phyloP scores from a whole-genome alignment of 805 yeast genomes.

The Teunomyces funiuensis region DNA sequence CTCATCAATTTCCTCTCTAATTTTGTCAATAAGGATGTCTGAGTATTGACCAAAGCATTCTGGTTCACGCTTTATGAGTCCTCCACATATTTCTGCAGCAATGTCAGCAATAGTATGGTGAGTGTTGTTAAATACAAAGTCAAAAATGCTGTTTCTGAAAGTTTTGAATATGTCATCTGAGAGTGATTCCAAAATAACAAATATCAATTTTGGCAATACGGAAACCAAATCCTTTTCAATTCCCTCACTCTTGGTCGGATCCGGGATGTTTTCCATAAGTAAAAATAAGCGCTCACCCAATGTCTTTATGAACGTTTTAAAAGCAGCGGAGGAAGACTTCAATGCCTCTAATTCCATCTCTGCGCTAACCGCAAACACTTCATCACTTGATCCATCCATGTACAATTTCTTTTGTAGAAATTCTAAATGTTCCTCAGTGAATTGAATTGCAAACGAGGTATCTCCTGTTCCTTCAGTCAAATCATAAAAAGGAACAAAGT shows the following conservation, averaged over 20 bases:
- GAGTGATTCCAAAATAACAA: slow-evolving; percentile 50
- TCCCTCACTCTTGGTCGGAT: slow-evolving; percentile 49
- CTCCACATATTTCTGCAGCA: slow-evolving; percentile 70
- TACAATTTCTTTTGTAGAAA: slow-evolving; percentile 48
- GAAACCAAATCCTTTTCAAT: slow-evolving; percentile 49
- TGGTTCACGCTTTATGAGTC: slow-evolving; percentile 67
- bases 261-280: slow-evolving; percentile 69
- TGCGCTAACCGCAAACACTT: slow-evolving; percentile 40
- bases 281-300: slow-evolving; percentile 60
- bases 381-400: slow-evolving; percentile 9
- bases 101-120: slow-evolving; percentile 62
- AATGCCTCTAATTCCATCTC: slow-evolving; percentile 56
- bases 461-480: slow-evolving; percentile 47
- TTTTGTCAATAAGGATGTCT: slow-evolving; percentile 46
- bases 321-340: slow-evolving; percentile 70
- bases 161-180: slow-evolving; percentile 53
- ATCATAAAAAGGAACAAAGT: slow-evolving; percentile 71
- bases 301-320: slow-evolving; percentile 55
- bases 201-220: slow-evolving; percentile 36
- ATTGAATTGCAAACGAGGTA: slow-evolving; percentile 44
- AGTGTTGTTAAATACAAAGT: slow-evolving; percentile 60
- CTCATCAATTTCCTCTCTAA: slow-evolving; percentile 65
- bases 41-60: slow-evolving; percentile 43
- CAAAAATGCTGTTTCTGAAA: slow-evolving; percentile 49
- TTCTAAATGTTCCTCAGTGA: slow-evolving; percentile 64